These are phyloP conservation scores for Rhododendron ferrugineum DNA, from an alignment of 148 eudicot genomes.

Conservation along the genomic window DNA sequence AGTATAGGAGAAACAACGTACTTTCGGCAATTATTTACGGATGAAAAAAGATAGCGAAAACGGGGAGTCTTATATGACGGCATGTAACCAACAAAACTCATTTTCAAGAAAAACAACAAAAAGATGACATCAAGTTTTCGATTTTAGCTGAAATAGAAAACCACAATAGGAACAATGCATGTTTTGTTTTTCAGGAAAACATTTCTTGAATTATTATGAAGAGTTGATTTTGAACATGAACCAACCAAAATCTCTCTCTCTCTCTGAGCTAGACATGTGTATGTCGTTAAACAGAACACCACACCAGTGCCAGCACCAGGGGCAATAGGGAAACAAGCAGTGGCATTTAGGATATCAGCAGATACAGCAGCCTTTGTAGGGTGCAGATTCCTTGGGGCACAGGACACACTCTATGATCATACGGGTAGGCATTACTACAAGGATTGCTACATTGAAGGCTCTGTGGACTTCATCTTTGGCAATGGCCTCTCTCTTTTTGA, in stretches of 20 bases:
- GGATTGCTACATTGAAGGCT: slow-evolving; percentile 88
- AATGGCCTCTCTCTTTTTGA: slow-evolving; percentile 78
- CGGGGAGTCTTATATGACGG: background rate
- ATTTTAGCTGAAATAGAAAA: background rate
- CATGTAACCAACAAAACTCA: no score
- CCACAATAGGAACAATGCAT: background rate
- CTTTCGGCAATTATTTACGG: no score
- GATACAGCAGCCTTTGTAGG: slow-evolving; percentile 78
- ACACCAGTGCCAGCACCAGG: slow-evolving; percentile 74
- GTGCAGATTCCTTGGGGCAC: slow-evolving; percentile 81
- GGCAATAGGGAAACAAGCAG: slow-evolving; percentile 67
- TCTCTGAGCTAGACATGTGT: background rate
- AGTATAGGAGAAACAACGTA: no score
- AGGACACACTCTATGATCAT: slow-evolving; percentile 90
- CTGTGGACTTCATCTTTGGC: slow-evolving; percentile 96
- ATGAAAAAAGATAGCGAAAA: background rate
- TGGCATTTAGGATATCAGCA: slow-evolving; percentile 80
- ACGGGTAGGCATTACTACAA: slow-evolving; percentile 85
- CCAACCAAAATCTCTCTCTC: background rate
- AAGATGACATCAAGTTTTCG: no score
- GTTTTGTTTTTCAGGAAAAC: background rate
- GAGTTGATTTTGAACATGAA: background rate
- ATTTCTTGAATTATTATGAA: background rate
- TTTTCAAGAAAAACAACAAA: no score
- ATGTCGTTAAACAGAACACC: slow-evolving; percentile 57